Base-by-base conservation (phyloP, 495 filamentous ascomycete species). In the Aspergillus bridgeri region DNA sequence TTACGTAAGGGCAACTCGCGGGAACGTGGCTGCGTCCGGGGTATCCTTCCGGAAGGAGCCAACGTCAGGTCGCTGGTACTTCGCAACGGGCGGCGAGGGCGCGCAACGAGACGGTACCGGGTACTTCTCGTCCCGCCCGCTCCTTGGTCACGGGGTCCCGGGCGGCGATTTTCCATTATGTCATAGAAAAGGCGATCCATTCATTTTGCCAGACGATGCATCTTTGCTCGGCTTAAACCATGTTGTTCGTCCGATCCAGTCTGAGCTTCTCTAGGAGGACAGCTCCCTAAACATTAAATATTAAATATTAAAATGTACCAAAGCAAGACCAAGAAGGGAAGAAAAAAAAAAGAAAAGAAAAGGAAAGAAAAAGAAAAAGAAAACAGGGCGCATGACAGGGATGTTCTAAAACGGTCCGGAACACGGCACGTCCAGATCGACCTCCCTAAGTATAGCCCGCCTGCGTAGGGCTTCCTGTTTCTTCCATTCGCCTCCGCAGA, bases 121-220 rank as follows among this genome's bases (percentile, higher is more conserved):
- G 42, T 55, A 54, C 58, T 2, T 81, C 62, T n/a, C 68, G 25
- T 77, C 47, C 55, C 49, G 47, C 18, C 49, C 51, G 60, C 8
- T 52, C 44, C 44, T 20, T 24, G 60, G 48, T 65, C 63, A 65
- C 63, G 63, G 60, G 63, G 48, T 53, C 33, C 43, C n/a, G n/a
- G 44, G 53, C 46, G 58, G 42, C 56, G 53, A 46, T 55, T 65
- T 69, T 65, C 55, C 56, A 60, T 69, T 69, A 69, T 66, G 66
- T 69, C 66, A 69, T 63, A 65, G 57, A 66, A 64, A n/a, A 58
- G 56, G 49, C 47, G 59, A 61, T 62, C 57, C 51, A 45, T n/a
- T 38, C 17, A 17, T 11, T n/a, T 27, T 33, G 18, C 19, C n/a
- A n/a, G n/a, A n/a, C n/a, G n/a, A n/a, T 9, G 44, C 38, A 20